Evolutionary conservation across 306 rosid species (phyloP).

Genomic region (Vigna mungo): DNA sequence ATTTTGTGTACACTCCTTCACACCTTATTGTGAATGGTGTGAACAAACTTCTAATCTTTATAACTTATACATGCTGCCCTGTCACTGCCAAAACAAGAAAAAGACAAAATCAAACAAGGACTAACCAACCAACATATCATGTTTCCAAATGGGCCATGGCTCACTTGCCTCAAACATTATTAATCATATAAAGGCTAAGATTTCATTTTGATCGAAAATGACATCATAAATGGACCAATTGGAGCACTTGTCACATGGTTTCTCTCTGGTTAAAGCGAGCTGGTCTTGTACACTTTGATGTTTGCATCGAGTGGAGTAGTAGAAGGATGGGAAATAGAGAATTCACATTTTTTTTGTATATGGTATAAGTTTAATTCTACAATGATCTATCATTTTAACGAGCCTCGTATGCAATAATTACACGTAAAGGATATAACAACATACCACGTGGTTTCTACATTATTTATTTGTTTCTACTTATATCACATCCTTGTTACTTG

Average conservation of each 20-base stretch:
- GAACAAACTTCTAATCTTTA: background rate
- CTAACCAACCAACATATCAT: background rate
- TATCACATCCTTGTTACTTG: too few relatives aligned
- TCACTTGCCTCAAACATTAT: background rate
- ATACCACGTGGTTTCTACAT: constrained; percentile 43
- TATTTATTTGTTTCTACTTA: constrained; percentile 7
- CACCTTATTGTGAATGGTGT: background rate
- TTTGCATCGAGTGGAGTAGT: background rate
- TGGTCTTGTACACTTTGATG: background rate
- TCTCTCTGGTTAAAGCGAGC: background rate
- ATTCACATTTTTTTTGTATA: background rate
- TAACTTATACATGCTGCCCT: background rate
- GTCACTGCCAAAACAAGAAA: constrained; percentile 5
- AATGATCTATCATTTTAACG: constrained; percentile 2
- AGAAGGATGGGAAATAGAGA: background rate
- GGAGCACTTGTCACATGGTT: constrained; percentile 20
- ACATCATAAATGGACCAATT: background rate
- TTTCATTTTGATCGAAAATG: constrained; percentile 10
- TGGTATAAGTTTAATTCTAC: background rate
- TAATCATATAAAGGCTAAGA: background rate
- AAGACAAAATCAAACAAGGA: constrained; percentile 20
- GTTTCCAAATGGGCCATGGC: constrained; percentile 1
- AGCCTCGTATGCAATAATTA: constrained; percentile 20
- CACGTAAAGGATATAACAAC: constrained; percentile 21
- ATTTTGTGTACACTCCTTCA: background rate